phyloP scores from a whole-genome alignment of 306 rosid species.

The Ceratonia siliqua region DNA sequence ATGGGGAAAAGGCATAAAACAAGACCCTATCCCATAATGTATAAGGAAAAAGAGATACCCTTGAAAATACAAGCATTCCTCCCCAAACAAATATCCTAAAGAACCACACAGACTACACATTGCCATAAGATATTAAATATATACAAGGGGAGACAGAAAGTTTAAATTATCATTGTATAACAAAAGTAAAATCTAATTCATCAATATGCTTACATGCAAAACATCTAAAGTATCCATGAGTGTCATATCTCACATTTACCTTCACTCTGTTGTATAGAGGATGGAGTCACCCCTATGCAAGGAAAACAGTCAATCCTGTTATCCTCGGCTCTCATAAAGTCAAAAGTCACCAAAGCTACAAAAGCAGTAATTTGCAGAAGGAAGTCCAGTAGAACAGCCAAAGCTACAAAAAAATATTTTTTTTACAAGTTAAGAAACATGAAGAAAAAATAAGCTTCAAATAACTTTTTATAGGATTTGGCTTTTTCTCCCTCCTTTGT shows the following conservation, averaged over 20 bases:
- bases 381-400: constrained; percentile 95
- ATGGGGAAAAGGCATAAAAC: neutral
- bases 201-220: constrained; percentile 12
- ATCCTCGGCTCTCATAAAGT: constrained; percentile 79
- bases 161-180: constrained; percentile 8
- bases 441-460: constrained; percentile 24
- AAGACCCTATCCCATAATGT: neutral
- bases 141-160: neutral
- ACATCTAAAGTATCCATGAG: constrained; percentile 12
- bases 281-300: constrained; percentile 64
- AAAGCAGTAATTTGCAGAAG: constrained; percentile 93
- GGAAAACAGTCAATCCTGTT: constrained; percentile 90
- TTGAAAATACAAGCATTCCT: neutral
- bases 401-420: constrained; percentile 53
- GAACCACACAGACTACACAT: neutral
- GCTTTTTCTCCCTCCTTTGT: neutral
- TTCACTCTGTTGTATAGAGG: constrained; percentile 54
- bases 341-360: constrained; percentile 80
- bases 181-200: constrained; percentile 13
- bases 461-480: constrained; percentile 12
- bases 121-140: constrained; percentile 21
- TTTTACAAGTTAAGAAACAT: constrained; percentile 5
- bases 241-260: constrained; percentile 49
- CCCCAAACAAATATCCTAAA: neutral
- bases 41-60: neutral